Percentiles rank a stretch among this genome's conserved stretches.
Evolutionary conservation across 129 eudicot genomes (phyloP).

Genomic region (Pulicaria dysenterica): DNA sequence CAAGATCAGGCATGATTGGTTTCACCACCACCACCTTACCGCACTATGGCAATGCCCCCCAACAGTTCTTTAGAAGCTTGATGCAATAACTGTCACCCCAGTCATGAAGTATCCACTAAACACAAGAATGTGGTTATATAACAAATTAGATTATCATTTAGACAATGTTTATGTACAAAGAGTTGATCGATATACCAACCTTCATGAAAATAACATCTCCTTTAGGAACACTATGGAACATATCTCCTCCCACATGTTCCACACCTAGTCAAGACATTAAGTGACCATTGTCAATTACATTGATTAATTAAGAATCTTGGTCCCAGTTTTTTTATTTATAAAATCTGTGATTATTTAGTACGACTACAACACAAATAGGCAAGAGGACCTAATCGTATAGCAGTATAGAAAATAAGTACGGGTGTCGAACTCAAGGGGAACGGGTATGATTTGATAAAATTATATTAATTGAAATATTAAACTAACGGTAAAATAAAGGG

Average conservation of each 20-base stretch:
- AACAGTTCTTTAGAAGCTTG: conserved; percentile 37
- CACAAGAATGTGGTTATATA: not conserved
- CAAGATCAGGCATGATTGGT: conserved; percentile 36
- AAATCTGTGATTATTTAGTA: too few relatives aligned
- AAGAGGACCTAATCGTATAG: too few relatives aligned
- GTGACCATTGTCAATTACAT: not conserved
- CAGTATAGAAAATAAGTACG: too few relatives aligned
- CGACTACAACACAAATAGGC: too few relatives aligned
- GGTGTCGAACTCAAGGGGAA: too few relatives aligned
- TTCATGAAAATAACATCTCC: conserved; percentile 45
- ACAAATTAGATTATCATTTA: not conserved
- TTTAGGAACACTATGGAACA: conserved; percentile 42
- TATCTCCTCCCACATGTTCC: conserved; percentile 43
- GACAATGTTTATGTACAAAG: not conserved
- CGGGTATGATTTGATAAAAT: too few relatives aligned
- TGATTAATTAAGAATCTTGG: not conserved
- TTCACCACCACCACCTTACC: conserved; percentile 51
- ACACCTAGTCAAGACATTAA: conserved; percentile 25
- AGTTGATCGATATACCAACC: conserved; percentile 7
- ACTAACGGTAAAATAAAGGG: too few relatives aligned
- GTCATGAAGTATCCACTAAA: conserved; percentile 41
- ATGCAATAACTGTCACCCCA: conserved; percentile 41
- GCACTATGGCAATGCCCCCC: conserved; percentile 26
- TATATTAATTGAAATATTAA: too few relatives aligned
- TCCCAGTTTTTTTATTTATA: too few relatives aligned